Percentiles rank a stretch among this genome's conserved stretches.
These are phyloP conservation scores for Pharnaceum exiguum DNA, from an alignment of 148 eudicot genomes.

Conservation along the genomic window DNA sequence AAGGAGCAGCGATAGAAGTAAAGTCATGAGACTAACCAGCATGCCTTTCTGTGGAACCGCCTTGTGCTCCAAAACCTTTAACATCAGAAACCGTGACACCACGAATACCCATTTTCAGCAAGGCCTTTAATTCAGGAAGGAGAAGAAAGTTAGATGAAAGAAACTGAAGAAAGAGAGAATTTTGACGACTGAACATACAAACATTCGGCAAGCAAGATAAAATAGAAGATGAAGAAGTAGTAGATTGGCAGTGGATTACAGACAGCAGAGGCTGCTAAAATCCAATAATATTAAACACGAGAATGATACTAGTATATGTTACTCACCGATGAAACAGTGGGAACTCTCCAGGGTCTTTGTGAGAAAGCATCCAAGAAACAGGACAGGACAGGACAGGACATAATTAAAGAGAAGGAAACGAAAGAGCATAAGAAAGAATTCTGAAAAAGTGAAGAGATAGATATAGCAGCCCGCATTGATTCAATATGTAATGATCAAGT, in stretches of 20 bases:
- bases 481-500: neutral
- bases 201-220: no score
- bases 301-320: neutral
- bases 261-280: no score
- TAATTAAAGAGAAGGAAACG: neutral
- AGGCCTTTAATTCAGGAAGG: slow-evolving; percentile 43
- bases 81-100: slow-evolving; percentile 92
- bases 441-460: neutral
- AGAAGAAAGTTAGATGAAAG: neutral
- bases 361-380: slow-evolving; percentile 13
- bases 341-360: slow-evolving; percentile 68
- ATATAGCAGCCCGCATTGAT: neutral
- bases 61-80: slow-evolving; percentile 91
- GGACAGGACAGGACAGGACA: no score
- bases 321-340: slow-evolving; percentile 73
- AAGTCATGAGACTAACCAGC: slow-evolving; percentile 82
- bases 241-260: no score
- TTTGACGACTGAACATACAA: no score
- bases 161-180: neutral
- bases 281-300: neutral
- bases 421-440: neutral
- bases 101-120: slow-evolving; percentile 78
- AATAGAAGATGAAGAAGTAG: no score
- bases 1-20: no score
- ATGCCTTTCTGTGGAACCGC: slow-evolving; percentile 74